Base-by-base conservation (phyloP, 352 stramenopile genomes). In the Pythium sp. region DNA sequence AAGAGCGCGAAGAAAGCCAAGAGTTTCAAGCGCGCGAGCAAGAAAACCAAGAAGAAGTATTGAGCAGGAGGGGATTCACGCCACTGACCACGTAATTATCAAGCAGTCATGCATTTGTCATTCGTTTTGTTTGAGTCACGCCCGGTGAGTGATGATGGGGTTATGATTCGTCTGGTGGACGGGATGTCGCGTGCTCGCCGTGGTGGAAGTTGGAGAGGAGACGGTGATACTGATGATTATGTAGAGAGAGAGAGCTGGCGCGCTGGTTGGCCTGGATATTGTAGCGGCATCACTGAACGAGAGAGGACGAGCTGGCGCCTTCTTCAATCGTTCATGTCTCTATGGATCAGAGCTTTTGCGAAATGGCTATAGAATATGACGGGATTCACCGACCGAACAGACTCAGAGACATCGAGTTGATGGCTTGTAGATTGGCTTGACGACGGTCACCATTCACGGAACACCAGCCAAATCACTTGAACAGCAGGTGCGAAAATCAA, bases 41-140 rank as follows among this genome's bases (percentile, higher is more conserved):
- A 58, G 41, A 69, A 69, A 32, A 22, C 24, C 12, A 64, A 56
- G 56, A 69, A 63, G 55, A 58, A 58, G 22, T 60, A 36, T 9
- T 60, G 22, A 41, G 4, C 3, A 36, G 41, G 6, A 51, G 18
- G 38, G 38, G 30, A 41, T 41, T 41, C 34, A 3, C 41, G 41
- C 14, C 41, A n/a, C 14, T n/a, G 9, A n/a, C 41, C n/a, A 18
- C 41, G 47, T 55, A 55, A 55, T 55, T 55, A 55, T 24, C 43
- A 51, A 20, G 43, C 43, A 49, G 15, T 15, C 47, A 55, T 55
- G 47, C 47, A 28, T 11, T 51, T 12, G 43, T 51, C 43, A 51
- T 51, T 8, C 5, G 30, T 32, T 32, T 32, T 26, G 15, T 49
- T 49, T n/a, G 41, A 49, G 41, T 49, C 18, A 49, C 41, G 15